Conservation (phyloP, 352 stramenopile species). For the Aphanomyces euteiches region DNA sequence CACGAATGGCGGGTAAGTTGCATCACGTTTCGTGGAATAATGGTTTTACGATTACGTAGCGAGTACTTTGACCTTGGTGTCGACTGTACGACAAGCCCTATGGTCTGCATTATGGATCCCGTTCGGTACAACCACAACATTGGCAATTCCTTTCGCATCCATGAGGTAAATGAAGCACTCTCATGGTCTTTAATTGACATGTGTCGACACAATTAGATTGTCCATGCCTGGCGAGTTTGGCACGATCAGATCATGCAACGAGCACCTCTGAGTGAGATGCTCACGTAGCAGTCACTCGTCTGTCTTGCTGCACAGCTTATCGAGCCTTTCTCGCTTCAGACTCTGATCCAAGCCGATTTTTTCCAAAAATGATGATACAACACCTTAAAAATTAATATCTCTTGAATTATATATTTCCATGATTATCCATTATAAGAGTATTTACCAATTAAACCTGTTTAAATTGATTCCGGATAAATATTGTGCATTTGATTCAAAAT, state of each 20-base stretch:
- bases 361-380: no score
- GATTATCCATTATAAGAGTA: no score
- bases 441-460: no score
- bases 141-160: constrained; percentile 79
- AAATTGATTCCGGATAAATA: no score
- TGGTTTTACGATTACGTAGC: constrained; percentile 33
- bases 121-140: constrained; percentile 64
- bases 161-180: constrained; percentile 41
- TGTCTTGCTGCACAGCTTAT: no score
- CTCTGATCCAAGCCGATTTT: no score
- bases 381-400: no score
- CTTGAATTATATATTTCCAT: no score
- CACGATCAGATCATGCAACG: constrained; percentile 5
- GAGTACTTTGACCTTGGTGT: constrained; percentile 76
- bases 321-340: no score
- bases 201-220: constrained; percentile 8
- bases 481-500: no score
- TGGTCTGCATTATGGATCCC: constrained; percentile 68
- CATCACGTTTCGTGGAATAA: background rate
- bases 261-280: background rate
- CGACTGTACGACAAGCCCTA: constrained; percentile 38
- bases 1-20: constrained; percentile 56
- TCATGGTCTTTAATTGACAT: background rate
- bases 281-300: background rate
- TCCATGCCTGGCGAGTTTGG: constrained; percentile 9